Evolutionary conservation across 768 basidiomycete species (phyloP).

Genomic region (Lanmaoa pseudosensibilis): DNA sequence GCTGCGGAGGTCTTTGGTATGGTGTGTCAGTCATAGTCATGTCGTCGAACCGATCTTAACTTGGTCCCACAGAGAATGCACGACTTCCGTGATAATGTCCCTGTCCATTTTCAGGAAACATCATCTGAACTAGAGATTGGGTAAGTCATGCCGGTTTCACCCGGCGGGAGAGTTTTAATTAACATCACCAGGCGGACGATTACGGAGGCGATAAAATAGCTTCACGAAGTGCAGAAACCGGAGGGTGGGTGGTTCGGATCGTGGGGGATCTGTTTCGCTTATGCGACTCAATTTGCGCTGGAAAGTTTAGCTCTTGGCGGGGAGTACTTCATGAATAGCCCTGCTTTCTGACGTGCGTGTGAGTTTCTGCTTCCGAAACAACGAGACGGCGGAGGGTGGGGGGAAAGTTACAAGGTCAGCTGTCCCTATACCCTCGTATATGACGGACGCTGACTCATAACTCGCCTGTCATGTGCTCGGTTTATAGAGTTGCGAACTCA

Average conservation of each 20-base stretch:
- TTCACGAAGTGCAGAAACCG: slow-evolving; percentile 74
- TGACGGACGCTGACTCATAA: not conserved
- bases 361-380: slow-evolving; percentile 83
- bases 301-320: slow-evolving; percentile 89
- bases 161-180: not conserved
- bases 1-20: slow-evolving; percentile 95
- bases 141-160: slow-evolving; percentile 42
- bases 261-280: slow-evolving; percentile 98
- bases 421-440: not conserved
- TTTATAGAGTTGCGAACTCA: slow-evolving; percentile 78
- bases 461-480: not conserved
- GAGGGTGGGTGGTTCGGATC: slow-evolving; percentile 95
- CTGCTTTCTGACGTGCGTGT: slow-evolving; percentile 69
- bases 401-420: slow-evolving; percentile 91
- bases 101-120: slow-evolving; percentile 81
- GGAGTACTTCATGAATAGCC: slow-evolving; percentile 81
- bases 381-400: slow-evolving; percentile 93
- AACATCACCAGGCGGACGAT: slow-evolving; percentile 55
- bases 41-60: not conserved
- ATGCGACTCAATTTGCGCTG: slow-evolving; percentile 94
- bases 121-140: slow-evolving; percentile 81
- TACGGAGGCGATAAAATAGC: slow-evolving; percentile 68
- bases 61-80: slow-evolving; percentile 78
- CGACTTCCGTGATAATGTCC: slow-evolving; percentile 91
- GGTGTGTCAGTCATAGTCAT: slow-evolving; percentile 26